These are phyloP conservation scores for Aphanocladium album DNA, from an alignment of 2,329 filamentous ascomycete species.

Conservation along the genomic window DNA sequence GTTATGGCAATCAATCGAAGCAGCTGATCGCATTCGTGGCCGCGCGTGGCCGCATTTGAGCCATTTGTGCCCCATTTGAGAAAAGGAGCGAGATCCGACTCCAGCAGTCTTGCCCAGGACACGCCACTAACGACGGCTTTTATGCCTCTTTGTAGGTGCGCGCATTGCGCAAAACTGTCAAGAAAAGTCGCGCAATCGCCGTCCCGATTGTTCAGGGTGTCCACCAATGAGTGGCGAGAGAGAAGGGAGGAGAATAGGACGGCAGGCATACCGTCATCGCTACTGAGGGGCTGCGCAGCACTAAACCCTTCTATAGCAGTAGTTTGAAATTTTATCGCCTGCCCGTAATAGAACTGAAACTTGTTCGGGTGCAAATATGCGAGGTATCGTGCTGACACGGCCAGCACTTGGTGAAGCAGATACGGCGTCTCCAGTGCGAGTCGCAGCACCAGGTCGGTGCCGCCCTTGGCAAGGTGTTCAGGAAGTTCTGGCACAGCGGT, in stretches of 20 bases:
- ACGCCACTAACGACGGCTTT: neutral
- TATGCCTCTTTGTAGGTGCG: neutral
- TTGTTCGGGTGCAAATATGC: neutral
- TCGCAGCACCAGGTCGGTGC: conserved; percentile 2
- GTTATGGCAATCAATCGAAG: neutral
- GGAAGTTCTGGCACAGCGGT: neutral
- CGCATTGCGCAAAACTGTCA: conserved; percentile 2
- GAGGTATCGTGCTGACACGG: conserved; percentile 2
- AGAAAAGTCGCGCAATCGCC: neutral
- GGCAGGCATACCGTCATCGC: neutral
- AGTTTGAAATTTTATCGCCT: conserved; percentile 1
- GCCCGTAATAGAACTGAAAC: neutral
- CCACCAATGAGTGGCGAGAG: neutral
- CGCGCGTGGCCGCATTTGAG: neutral
- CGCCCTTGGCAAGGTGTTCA: neutral
- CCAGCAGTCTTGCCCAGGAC: neutral
- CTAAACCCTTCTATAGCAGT: neutral
- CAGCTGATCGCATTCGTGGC: neutral
- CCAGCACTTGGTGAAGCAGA: conserved; percentile 3
- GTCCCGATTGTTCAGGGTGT: neutral
- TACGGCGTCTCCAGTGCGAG: conserved; percentile 1
- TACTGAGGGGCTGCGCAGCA: neutral
- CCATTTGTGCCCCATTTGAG: neutral
- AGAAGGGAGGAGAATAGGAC: conserved; percentile 7
- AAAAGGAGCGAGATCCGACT: neutral